Evolutionary conservation across 2,329 filamentous ascomycete species (phyloP), one percentile per base, ranked within the genome.

Genomic region (Fusarium burgessii): DNA sequence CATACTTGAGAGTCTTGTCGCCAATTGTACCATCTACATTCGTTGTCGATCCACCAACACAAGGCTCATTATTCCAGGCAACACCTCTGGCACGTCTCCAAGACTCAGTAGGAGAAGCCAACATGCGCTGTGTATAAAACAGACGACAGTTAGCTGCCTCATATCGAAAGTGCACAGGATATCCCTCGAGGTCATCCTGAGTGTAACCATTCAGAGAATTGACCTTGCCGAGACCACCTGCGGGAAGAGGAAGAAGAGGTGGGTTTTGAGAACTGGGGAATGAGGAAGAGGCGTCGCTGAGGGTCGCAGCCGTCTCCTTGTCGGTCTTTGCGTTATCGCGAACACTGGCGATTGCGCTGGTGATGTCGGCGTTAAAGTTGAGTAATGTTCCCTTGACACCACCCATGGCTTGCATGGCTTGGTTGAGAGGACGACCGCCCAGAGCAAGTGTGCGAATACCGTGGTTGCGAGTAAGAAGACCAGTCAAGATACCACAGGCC

Each of bases 381-480:
- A 71, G 68, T 73, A 79, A 4, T 66, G 72, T 81, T 35, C 90
- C 91, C 73, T 91, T 89, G 50, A 89, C 85, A n/a, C 90, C 91
- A n/a, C 90, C 89, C 20, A 91, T 83, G 7, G 84, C 85, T 80
- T 91, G 89, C 81, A 91, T 92, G 1, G 86, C 84, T 0, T 80
- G 80, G 1, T 82, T 73, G 14, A 80, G 79, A 0, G 90, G 86
- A 2, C 88, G 86, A 3, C 91, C 91, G 13, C 91, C 90, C n/a
- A 91, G 82, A 3, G 84, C 84, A 29, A 92, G 57, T 2, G 74
- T 76, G 17, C 74, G 74, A 35, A 76, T 59, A 5, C 59, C 62
- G 38, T 76, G 50, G 20, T 83, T 60, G 84, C 86, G 74, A 12
- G 71, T 75, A 10, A 76, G 59, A 36, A 77, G 67, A 8, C 72